Base-by-base conservation (phyloP, 169 alveolate species). In the Plasmodium reichenowi region DNA sequence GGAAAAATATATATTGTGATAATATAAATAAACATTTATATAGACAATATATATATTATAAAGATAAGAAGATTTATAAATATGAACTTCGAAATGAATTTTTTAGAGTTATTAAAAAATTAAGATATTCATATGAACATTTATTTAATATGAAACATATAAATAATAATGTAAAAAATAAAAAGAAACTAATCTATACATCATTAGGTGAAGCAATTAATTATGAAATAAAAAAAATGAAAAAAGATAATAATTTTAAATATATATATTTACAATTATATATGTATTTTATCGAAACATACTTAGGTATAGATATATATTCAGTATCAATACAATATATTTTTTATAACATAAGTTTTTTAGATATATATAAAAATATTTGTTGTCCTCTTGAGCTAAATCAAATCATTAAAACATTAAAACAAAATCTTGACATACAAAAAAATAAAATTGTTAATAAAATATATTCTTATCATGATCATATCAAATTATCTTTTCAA, bases 401-500 rank as follows among this genome's bases (percentile, higher is more conserved):
- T 9, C 43, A 68, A 68, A 70, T 83, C 5, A 56, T 83, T 29
- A 68, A 83, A 24, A 68, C 38, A 12, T 26, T 83, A 12, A 83
- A 68, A 83, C 15, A 70, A 56, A 68, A 70, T 38, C 6, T 70
- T 2, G 20, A 56, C 8, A 68, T 83, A 43, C 47, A 68, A 15
- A 83, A 83, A 83, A 83, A 83, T 17, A 83, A 83, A 83, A 83
- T 83, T 68, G 91, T 83, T 10, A 83, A 83, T 83, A 83, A 83
- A 38, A 83, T 83, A 52, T 83, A 68, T 29, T 20, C 91, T 0
- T 68, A 83, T n/a, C 52, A 70, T 45, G 91, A 68, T 32, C 52
- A 50, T 47, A 70, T 83, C 12, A 67, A 70, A 54, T 12, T 83
- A 7, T 45, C 85, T 22, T 83, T 83, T 56, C 8, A 17, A 59